Base-by-base conservation (phyloP, 2,329 filamentous ascomycete genomes). In the Cladophialophora carrionii region DNA sequence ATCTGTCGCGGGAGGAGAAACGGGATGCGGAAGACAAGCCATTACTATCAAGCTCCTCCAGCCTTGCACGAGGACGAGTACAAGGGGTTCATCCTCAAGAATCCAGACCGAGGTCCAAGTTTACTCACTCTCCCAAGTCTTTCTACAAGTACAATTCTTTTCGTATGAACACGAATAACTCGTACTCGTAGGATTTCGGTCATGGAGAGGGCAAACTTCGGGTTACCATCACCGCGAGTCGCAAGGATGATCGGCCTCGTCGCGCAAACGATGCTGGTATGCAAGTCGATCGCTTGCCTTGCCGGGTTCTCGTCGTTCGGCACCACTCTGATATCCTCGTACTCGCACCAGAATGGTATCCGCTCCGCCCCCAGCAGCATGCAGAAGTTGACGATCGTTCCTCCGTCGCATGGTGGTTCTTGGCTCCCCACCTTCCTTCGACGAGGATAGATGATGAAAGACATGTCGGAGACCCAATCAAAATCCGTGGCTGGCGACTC, bases 171-270 rank as follows among this genome's bases (percentile, higher is more conserved):
- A 29, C 26, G 26, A 29, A 3, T n/a, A n/a, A n/a, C n/a, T n/a
- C n/a, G n/a, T n/a, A n/a, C n/a, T n/a, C n/a, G 34, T 41, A 41
- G 14, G 14, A 4, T 7, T 41, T 41, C 17, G 37, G 4, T 58
- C 43, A n/a, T 46, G 37, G 0, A 57, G 17, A n/a, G 14, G 37
- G 24, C 6, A 49, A 8, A 31, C 22, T 26, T 63, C 60, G 60
- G 60, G 51, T 22, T 59, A 57, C 48, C 59, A 59, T 61, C 60
- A 57, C 51, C 60, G 53, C 64, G 55, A 66, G 14, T 4, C 9
- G 55, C 60, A 49, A 63, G 9, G 6, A 34, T 20, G 14, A 34
- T 26, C 31, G 48, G n/a, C 26, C 20, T 56, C 26, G 31, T 24
- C 8, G 48, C 20, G 24, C 37, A n/a, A n/a, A 14, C n/a, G 37